These are phyloP conservation scores for Citrullus mucosospermus DNA, from an alignment of 306 rosid genomes.

Conservation along the genomic window DNA sequence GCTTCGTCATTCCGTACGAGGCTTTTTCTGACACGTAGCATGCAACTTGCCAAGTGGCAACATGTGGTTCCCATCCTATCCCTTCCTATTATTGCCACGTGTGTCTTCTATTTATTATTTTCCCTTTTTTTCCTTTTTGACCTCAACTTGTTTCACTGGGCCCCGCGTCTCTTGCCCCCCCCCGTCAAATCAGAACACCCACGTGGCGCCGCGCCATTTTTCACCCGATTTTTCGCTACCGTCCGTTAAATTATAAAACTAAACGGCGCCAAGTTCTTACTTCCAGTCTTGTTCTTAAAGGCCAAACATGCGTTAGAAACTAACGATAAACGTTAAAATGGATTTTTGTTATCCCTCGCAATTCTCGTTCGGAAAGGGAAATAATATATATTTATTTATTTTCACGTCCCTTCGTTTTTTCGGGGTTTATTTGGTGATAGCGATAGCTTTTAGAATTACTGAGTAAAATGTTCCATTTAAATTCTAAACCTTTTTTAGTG, in stretches of 20 bases:
- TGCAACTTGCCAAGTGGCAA: conserved; percentile 8
- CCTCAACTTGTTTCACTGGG: background rate
- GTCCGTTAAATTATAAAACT: background rate
- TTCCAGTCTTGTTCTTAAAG: background rate
- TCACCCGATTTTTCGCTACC: background rate
- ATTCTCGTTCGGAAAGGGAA: background rate
- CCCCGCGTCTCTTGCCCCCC: background rate
- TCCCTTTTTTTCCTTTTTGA: background rate
- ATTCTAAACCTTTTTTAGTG: too few relatives aligned
- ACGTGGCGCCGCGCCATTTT: conserved; percentile 6
- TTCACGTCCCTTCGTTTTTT: too few relatives aligned
- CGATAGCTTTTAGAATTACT: too few relatives aligned
- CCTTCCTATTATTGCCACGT: background rate
- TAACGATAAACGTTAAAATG: background rate
- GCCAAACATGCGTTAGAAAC: background rate
- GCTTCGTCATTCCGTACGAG: conserved; percentile 4
- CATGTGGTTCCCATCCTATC: conserved; percentile 3
- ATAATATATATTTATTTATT: background rate
- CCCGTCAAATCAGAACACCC: background rate
- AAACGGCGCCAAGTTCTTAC: background rate
- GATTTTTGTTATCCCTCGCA: background rate
- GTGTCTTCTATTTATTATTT: background rate
- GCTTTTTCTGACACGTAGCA: conserved; percentile 1
- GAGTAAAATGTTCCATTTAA: too few relatives aligned
- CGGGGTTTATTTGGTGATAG: too few relatives aligned